Evolutionary conservation across 225 moss, liverwort and hornwort species (phyloP).

Genomic region (Ulota crispa): DNA sequence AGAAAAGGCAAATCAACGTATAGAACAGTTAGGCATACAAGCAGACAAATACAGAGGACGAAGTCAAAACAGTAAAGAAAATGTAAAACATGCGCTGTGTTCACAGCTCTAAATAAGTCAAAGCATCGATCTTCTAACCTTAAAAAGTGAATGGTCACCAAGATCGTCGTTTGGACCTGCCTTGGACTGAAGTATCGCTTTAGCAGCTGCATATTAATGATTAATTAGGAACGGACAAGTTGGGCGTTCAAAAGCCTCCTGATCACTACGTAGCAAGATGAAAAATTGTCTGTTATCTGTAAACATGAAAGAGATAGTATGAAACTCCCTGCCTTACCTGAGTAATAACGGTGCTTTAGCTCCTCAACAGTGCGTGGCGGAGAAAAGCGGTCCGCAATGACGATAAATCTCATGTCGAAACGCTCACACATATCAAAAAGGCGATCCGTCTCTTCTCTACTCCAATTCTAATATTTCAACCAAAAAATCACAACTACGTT

Average conservation of each 20-base stretch:
- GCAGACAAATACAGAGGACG: background rate
- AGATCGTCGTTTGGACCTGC: slow-evolving; percentile 68
- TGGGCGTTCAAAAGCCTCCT: background rate
- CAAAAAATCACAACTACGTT: background rate
- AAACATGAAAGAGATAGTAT: slow-evolving; percentile 3
- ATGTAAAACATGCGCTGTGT: background rate
- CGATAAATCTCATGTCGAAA: slow-evolving; percentile 33
- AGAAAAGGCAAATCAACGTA: background rate
- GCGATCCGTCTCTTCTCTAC: slow-evolving; percentile 32
- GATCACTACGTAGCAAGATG: slow-evolving; percentile 2
- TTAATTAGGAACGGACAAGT: slow-evolving; percentile 12
- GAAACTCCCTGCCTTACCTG: slow-evolving; percentile 11
- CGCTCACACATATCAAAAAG: slow-evolving; percentile 38
- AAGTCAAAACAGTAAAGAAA: background rate
- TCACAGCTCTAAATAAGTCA: slow-evolving; percentile 8
- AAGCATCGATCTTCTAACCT: slow-evolving; percentile 49
- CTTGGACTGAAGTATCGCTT: slow-evolving; percentile 70
- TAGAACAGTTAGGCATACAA: background rate
- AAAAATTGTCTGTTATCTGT: background rate
- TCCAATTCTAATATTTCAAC: slow-evolving; percentile 25
- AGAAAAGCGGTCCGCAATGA: slow-evolving; percentile 30
- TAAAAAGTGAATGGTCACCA: slow-evolving; percentile 77
- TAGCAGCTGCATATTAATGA: slow-evolving; percentile 64
- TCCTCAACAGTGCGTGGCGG: slow-evolving; percentile 36
- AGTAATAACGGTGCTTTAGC: slow-evolving; percentile 30